These are phyloP conservation scores for Macaranga tanarius DNA, from an alignment of 441 rosid species.

Conservation along the genomic window DNA sequence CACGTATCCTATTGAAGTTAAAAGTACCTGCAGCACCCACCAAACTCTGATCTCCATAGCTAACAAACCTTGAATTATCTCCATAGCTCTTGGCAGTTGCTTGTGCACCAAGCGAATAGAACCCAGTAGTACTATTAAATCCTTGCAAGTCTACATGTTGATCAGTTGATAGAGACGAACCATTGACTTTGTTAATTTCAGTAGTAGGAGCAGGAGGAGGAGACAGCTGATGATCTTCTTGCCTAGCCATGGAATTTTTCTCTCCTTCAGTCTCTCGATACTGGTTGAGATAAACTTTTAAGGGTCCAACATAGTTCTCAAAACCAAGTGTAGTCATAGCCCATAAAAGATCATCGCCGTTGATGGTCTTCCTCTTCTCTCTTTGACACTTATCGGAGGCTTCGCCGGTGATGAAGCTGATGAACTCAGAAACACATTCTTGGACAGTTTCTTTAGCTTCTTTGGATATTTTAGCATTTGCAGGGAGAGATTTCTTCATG, in stretches of 20 bases:
- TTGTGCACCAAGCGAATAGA: conserved; percentile 31
- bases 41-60: not conserved
- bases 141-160: conserved; percentile 20
- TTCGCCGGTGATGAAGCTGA: conserved; percentile 73
- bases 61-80: conserved; percentile 14
- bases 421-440: conserved; percentile 80
- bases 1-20: not conserved
- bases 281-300: conserved; percentile 57
- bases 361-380: conserved; percentile 74
- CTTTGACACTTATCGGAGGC: conserved; percentile 77
- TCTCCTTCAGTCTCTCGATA: conserved; percentile 77
- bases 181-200: conserved; percentile 4
- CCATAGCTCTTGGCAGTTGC: conserved; percentile 13
- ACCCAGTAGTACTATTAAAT: conserved; percentile 21
- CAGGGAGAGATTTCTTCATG: conserved; percentile 68
- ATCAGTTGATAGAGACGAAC: not conserved
- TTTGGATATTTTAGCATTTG: conserved; percentile 70
- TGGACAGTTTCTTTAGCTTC: conserved; percentile 78
- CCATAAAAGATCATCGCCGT: conserved; percentile 76
- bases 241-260: conserved; percentile 54
- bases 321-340: conserved; percentile 80
- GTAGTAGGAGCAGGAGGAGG: not conserved
- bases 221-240: conserved; percentile 22
- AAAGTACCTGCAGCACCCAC: not conserved
- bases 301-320: conserved; percentile 61